A percentile compares a stretch with the other conserved stretches of the same genome.
phyloP scores from a whole-genome alignment of 306 rosid genomes.

The Carpinus fangiana region DNA sequence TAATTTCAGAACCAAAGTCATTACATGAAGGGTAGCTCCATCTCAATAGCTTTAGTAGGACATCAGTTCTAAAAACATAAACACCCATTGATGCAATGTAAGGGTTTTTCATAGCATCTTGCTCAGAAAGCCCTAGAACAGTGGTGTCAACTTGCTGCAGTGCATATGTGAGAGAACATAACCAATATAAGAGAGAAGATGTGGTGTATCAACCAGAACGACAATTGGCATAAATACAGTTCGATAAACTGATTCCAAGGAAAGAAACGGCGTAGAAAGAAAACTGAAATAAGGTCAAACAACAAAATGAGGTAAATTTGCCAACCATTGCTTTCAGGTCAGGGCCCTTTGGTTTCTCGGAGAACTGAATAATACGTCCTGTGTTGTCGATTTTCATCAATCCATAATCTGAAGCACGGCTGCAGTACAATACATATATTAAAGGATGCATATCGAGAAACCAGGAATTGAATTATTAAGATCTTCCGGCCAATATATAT shows the following conservation, averaged over 20 bases:
- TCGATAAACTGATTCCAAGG: neutral
- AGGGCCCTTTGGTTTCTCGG: slow-evolving; percentile 90
- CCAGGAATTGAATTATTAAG: neutral
- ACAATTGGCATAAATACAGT: slow-evolving; percentile 12
- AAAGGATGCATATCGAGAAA: neutral
- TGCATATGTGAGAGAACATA: slow-evolving; percentile 6
- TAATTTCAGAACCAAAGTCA: slow-evolving; percentile 95
- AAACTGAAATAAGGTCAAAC: neutral
- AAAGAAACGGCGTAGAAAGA: slow-evolving; percentile 11
- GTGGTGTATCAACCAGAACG: slow-evolving; percentile 19
- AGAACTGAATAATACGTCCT: slow-evolving; percentile 72
- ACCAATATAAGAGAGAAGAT: slow-evolving; percentile 1
- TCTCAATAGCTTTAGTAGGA: slow-evolving; percentile 67
- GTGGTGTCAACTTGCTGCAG: slow-evolving; percentile 90
- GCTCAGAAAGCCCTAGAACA: slow-evolving; percentile 71
- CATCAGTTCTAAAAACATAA: slow-evolving; percentile 80
- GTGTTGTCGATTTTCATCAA: slow-evolving; percentile 76
- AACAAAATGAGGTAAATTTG: slow-evolving; percentile 16
- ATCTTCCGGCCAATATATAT: neutral
- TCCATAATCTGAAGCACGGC: slow-evolving; percentile 94
- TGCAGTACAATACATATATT: slow-evolving; percentile 31
- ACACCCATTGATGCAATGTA: slow-evolving; percentile 99
- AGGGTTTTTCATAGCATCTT: slow-evolving; percentile 61
- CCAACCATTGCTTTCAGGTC: slow-evolving; percentile 87
- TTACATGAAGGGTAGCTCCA: slow-evolving; percentile 66